These are phyloP conservation scores for Blumeria hordei DNA, from an alignment of 2,329 filamentous ascomycete species.

Conservation along the genomic window DNA sequence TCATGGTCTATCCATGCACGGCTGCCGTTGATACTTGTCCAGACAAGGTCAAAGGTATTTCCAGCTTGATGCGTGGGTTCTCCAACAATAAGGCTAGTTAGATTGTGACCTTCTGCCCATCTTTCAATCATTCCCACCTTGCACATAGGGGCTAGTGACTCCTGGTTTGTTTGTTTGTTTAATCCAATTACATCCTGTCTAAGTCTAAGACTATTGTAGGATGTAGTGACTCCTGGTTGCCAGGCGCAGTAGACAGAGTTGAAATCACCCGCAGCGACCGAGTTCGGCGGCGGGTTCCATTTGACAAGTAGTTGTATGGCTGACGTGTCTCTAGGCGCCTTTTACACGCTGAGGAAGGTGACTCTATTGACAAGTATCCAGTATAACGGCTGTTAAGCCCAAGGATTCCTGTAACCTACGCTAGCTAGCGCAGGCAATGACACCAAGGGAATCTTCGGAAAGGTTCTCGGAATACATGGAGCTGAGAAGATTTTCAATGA, in stretches of 20 bases:
- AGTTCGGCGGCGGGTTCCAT: background rate
- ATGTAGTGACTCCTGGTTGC: background rate
- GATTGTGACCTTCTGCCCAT: background rate
- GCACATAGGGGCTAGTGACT: background rate
- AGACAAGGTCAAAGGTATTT: background rate
- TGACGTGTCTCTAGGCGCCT: background rate
- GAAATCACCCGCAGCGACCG: background rate
- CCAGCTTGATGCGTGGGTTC: background rate
- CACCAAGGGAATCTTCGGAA: too few relatives aligned
- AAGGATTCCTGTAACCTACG: too few relatives aligned
- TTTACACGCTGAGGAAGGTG: background rate
- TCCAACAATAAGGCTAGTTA: background rate
- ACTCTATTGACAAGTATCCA: background rate
- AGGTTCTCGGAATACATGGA: too few relatives aligned
- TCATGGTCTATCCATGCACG: background rate
- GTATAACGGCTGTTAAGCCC: too few relatives aligned
- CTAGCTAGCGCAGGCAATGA: too few relatives aligned
- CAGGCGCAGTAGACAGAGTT: background rate
- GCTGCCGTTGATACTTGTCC: background rate
- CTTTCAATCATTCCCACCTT: background rate
- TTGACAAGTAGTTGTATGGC: background rate
- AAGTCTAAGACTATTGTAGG: too few relatives aligned
- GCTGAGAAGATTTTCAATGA: too few relatives aligned
- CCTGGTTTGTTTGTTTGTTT: too few relatives aligned
- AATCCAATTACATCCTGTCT: too few relatives aligned